A percentile compares a stretch with the other conserved stretches of the same genome.
These are phyloP conservation scores for Arthrinium puccinioides DNA, from an alignment of 2,329 filamentous ascomycete species.

Conservation along the genomic window DNA sequence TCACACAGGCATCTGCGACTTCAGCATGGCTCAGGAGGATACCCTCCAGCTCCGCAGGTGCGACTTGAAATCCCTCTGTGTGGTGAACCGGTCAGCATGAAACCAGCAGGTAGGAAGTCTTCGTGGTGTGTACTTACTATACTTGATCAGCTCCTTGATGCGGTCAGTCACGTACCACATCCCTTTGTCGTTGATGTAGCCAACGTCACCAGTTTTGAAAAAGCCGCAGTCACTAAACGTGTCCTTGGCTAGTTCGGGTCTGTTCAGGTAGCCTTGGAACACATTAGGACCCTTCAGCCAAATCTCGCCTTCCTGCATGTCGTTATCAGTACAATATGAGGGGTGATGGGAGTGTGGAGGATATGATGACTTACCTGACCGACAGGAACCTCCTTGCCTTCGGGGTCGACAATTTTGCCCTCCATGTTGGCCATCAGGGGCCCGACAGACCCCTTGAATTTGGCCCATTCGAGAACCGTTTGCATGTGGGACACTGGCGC, in stretches of 20 bases:
- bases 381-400: conserved; percentile 46
- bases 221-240: conserved; percentile 71
- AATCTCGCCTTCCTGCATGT: conserved; percentile 56
- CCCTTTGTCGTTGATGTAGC: conserved; percentile 66
- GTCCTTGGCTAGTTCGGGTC: conserved; percentile 60
- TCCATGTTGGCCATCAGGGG: conserved; percentile 71
- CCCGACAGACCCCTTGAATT: conserved; percentile 71
- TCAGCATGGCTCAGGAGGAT: conserved; percentile 33
- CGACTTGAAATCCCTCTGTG: conserved; percentile 64
- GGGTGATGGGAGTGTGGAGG: neutral
- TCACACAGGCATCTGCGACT: conserved; percentile 53
- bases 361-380: conserved; percentile 30
- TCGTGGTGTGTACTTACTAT: conserved; percentile 35
- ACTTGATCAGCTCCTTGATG: conserved; percentile 61
- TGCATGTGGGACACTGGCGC: conserved; percentile 72
- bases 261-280: conserved; percentile 73
- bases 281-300: conserved; percentile 76
- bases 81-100: too few species aligned
- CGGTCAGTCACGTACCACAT: conserved; percentile 90
- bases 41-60: conserved; percentile 58
- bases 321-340: neutral
- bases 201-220: conserved; percentile 87
- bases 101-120: neutral
- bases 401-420: conserved; percentile 69
- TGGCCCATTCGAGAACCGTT: conserved; percentile 68